phyloP scores from a whole-genome alignment of 2,329 filamentous ascomycete genomes.

The Colletotrichum sp. region DNA sequence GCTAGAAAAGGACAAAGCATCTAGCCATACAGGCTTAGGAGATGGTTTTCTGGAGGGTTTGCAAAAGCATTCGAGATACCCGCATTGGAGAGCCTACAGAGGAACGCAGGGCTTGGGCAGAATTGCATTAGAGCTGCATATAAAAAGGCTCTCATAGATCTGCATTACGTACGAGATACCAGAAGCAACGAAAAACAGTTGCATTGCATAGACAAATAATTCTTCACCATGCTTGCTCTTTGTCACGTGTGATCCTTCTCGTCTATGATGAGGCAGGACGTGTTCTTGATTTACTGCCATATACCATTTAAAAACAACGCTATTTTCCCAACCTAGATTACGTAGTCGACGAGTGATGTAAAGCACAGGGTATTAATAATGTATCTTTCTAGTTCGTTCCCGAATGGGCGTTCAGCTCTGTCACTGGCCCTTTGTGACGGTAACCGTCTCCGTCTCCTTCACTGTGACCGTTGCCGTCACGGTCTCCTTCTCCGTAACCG shows the following conservation, averaged over 20 bases:
- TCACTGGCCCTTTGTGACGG: conserved; percentile 11
- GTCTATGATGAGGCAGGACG: too few relatives aligned
- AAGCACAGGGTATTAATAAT: neutral
- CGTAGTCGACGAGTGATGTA: neutral
- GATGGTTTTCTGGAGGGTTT: neutral
- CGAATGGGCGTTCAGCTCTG: neutral
- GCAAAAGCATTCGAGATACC: neutral
- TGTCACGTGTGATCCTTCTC: too few relatives aligned
- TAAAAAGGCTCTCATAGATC: neutral
- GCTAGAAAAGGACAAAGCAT: neutral
- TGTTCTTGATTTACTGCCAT: neutral
- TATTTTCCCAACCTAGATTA: neutral
- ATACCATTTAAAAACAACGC: neutral
- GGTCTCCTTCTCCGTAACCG: conserved; percentile 34
- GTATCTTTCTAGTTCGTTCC: neutral
- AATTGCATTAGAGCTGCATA: neutral
- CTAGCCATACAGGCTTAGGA: neutral
- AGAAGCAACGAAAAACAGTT: neutral
- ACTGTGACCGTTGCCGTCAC: conserved; percentile 30
- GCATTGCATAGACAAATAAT: neutral
- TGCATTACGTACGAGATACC: neutral
- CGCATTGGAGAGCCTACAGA: neutral
- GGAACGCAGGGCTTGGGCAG: neutral
- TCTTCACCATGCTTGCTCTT: neutral
- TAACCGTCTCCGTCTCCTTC: conserved; percentile 19